Base-by-base conservation (phyloP, 1,284 basidiomycete species). In the Irpex sp. region DNA sequence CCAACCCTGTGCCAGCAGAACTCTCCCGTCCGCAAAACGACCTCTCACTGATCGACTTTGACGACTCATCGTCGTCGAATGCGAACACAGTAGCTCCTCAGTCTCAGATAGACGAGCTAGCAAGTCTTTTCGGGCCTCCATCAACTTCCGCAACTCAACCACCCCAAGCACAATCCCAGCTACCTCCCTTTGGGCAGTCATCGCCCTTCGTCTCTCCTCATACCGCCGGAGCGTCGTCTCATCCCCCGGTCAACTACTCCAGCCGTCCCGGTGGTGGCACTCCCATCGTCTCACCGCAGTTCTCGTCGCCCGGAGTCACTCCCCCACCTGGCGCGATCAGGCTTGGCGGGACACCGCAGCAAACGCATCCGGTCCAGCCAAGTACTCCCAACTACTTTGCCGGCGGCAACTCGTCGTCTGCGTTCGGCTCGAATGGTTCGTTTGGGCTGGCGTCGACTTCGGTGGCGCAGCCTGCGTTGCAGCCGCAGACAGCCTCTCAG, bases 41-140 rank as follows among this genome's bases (percentile, higher is more conserved):
- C 33, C 63, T 78, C 7, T 89, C 88, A 1, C 78, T 93, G 62
- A 92, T 93, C 67, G 90, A 92, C 74, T 81, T 93, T 63, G 88
- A 92, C 68, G 89, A 90, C 21, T 67, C 74, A 4, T 68, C 69
- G 15, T 61, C 74, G 6, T 58, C 69, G 8, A 55, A 67, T n/a
- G 55, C 57, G 61, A 56, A 59, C 59, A 56, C 67, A 36, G 59
- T 66, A n/a, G 57, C 61, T 37, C 60, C 57, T 68, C 11, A 57
- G n/a, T 37, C 54, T 50, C 56, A 59, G 55, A 43, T 68, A 19
- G 81, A 86, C 69, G 90, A 93, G 61, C 78, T 93, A 4, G 81
- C 81, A 59, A 80, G 78, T 35, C 70, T 92, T 19, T 71, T 72
- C 61, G 66, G 65, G 7, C 61, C 71, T 2, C 57, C 62, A 3